Evolutionary conservation across 2,329 filamentous ascomycete species (phyloP).

Genomic region (Meredithiella fracta): DNA sequence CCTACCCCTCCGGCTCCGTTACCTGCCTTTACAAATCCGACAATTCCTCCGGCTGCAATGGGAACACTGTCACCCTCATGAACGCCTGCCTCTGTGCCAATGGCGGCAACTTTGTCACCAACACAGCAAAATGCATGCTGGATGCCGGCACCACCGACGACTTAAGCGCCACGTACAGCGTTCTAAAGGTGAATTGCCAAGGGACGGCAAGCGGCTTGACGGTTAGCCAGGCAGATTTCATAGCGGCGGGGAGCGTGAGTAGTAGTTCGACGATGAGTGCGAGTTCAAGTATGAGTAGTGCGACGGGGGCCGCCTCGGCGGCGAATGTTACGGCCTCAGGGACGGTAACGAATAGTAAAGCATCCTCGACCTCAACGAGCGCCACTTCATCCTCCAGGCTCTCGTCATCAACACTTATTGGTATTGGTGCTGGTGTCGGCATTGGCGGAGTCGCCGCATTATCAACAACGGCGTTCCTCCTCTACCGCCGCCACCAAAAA

Average conservation of each 20-base stretch:
- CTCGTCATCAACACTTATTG: not conserved
- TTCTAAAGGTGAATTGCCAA: slow-evolving; percentile 28
- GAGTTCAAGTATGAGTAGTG: slow-evolving; percentile 13
- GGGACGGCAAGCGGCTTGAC: slow-evolving; percentile 28
- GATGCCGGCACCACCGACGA: slow-evolving; percentile 22
- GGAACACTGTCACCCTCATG: slow-evolving; percentile 23
- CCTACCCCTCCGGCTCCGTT: slow-evolving; percentile 22
- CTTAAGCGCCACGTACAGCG: slow-evolving; percentile 27
- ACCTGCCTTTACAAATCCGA: slow-evolving; percentile 29
- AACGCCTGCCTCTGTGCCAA: slow-evolving; percentile 36
- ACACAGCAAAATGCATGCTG: slow-evolving; percentile 29
- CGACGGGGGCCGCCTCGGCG: slow-evolving; percentile 9
- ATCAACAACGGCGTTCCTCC: slow-evolving; percentile 17
- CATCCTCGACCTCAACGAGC: not conserved
- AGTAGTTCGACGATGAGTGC: slow-evolving; percentile 14
- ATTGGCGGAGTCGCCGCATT: slow-evolving; percentile 22
- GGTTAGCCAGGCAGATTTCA: slow-evolving; percentile 27
- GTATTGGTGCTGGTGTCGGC: slow-evolving; percentile 24
- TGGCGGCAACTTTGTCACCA: slow-evolving; percentile 31
- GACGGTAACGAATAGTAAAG: not conserved
- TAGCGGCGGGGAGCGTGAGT: slow-evolving; percentile 18
- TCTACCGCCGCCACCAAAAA: slow-evolving; percentile 19
- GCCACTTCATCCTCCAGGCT: slow-evolving; percentile 6
- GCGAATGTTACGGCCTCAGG: slow-evolving; percentile 8
- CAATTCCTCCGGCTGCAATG: slow-evolving; percentile 25